Conservation (phyloP, 305 asterid species). For the Withania somnifera region DNA sequence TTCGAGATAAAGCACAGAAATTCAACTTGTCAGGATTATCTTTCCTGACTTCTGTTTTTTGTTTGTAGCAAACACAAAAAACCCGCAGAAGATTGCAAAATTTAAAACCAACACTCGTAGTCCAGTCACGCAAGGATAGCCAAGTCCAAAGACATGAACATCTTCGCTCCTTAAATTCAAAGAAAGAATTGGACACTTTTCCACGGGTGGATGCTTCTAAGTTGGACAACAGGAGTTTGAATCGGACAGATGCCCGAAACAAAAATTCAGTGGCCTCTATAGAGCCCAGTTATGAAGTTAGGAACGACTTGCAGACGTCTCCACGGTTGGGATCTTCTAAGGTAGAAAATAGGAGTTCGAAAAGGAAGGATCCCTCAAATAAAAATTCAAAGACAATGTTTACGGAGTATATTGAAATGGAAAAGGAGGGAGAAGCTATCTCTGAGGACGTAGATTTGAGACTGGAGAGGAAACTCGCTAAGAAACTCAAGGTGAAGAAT, state of each 20-base stretch:
- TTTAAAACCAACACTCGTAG: background rate
- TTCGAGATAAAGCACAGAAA: background rate
- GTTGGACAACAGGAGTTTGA: slow-evolving; percentile 17
- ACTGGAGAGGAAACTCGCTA: slow-evolving; percentile 60
- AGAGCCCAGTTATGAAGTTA: slow-evolving; percentile 9
- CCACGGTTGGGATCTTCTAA: slow-evolving; percentile 12
- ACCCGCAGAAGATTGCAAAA: background rate
- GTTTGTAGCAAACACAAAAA: background rate
- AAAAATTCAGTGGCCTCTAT: slow-evolving; percentile 26
- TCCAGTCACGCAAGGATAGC: background rate
- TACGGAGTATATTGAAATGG: slow-evolving; percentile 46
- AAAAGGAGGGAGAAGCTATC: slow-evolving; percentile 22
- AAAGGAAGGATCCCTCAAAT: slow-evolving; percentile 30
- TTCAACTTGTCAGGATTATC: background rate
- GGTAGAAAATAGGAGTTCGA: slow-evolving; percentile 46
- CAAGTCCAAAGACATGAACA: background rate
- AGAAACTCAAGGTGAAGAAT: slow-evolving; percentile 67
- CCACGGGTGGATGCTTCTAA: slow-evolving; percentile 6
- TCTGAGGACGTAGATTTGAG: slow-evolving; percentile 44
- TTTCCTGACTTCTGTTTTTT: background rate
- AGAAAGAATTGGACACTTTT: slow-evolving; percentile 1
- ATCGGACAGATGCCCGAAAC: slow-evolving; percentile 14
- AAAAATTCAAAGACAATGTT: slow-evolving; percentile 34
- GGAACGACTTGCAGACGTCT: background rate
- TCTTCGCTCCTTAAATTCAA: background rate